Conservation (phyloP, 2,329 filamentous ascomycete genomes). For the Arthrobotrys conoides region DNA sequence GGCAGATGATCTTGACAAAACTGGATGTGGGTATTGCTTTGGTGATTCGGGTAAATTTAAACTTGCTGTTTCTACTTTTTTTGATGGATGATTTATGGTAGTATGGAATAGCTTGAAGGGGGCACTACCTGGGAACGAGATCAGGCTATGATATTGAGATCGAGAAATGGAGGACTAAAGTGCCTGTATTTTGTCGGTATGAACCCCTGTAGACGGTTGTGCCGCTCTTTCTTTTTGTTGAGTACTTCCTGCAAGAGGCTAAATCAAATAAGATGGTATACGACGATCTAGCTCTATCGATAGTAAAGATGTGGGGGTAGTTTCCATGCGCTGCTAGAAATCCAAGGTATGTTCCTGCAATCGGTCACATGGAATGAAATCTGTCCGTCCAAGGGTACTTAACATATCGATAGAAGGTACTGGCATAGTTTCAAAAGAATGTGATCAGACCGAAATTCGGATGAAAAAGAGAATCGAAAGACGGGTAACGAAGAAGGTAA, state of each 20-base stretch:
- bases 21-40: slow-evolving; percentile 1
- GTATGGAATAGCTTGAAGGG: background rate
- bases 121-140: no score
- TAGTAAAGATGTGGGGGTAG: background rate
- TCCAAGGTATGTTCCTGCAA: slow-evolving; percentile 15
- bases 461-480: slow-evolving; percentile 6
- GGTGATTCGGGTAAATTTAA: background rate
- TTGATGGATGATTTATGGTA: background rate
- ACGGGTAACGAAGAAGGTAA: slow-evolving; percentile 13
- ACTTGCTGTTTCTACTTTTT: background rate
- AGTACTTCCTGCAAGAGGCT: background rate
- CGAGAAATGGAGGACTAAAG: slow-evolving; percentile 3
- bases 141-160: slow-evolving; percentile 9
- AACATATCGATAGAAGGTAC: slow-evolving; percentile 18
- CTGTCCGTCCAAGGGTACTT: slow-evolving; percentile 10
- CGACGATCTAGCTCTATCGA: background rate
- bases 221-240: background rate
- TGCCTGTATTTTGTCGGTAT: background rate
- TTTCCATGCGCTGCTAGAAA: slow-evolving; percentile 1
- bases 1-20: background rate
- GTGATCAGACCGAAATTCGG: background rate
- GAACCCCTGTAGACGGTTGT: background rate
- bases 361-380: slow-evolving; percentile 15
- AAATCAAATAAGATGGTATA: background rate
- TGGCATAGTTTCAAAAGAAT: background rate